A percentile compares a stretch with the other conserved stretches of the same genome.
These are phyloP conservation scores for Ogataea siamensis DNA, from an alignment of 805 yeast genomes.

Conservation along the genomic window DNA sequence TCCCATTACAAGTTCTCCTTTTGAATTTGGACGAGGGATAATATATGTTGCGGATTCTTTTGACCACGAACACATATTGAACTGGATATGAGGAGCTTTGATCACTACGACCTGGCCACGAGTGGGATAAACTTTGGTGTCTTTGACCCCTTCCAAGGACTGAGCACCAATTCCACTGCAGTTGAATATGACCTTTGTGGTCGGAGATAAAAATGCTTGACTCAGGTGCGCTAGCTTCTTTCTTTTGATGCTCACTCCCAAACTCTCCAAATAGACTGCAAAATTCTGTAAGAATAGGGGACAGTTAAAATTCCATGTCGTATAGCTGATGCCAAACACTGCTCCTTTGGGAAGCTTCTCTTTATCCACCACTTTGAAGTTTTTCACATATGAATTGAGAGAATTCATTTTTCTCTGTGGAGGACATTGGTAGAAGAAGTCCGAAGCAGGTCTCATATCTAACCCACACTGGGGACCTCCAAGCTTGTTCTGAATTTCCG, in stretches of 20 bases:
- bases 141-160: constrained; percentile 61
- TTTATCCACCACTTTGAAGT: constrained; percentile 39
- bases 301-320: constrained; percentile 70
- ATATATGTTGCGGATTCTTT: constrained; percentile 57
- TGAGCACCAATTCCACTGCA: constrained; percentile 76
- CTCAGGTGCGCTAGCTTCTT: constrained; percentile 49
- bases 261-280: constrained; percentile 39
- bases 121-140: constrained; percentile 59
- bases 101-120: constrained; percentile 77
- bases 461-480: constrained; percentile 49
- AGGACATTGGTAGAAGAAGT: constrained; percentile 54
- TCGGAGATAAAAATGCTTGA: constrained; percentile 43
- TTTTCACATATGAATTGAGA: constrained; percentile 47
- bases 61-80: constrained; percentile 59
- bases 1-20: constrained; percentile 68
- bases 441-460: constrained; percentile 50
- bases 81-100: constrained; percentile 62
- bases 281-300: constrained; percentile 57
- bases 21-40: constrained; percentile 66
- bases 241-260: constrained; percentile 54
- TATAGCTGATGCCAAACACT: constrained; percentile 52
- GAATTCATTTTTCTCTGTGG: constrained; percentile 46
- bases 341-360: constrained; percentile 50
- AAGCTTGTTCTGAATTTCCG: constrained; percentile 42
- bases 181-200: constrained; percentile 56